These are phyloP conservation scores for Rickenella mellea DNA, from an alignment of 768 basidiomycete genomes.

Conservation along the genomic window DNA sequence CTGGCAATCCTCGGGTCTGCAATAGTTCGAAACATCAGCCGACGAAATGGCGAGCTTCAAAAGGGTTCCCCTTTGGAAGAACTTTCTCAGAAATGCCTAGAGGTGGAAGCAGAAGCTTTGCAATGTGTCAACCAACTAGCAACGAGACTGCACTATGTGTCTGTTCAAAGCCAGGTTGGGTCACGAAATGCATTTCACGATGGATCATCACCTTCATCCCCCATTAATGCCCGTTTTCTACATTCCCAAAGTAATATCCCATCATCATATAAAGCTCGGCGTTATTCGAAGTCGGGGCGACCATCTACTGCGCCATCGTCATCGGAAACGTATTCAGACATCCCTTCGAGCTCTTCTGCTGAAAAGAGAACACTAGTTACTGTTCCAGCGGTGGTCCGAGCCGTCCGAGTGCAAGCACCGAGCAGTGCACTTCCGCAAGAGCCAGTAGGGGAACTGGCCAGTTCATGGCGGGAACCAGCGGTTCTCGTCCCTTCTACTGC, in stretches of 20 bases:
- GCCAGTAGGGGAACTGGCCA: too few species aligned
- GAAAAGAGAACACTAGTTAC: too few species aligned
- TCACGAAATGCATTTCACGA: too few species aligned
- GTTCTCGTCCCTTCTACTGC: too few species aligned
- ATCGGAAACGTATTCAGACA: slow-evolving; percentile 10
- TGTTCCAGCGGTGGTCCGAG: too few species aligned
- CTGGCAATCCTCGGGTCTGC: slow-evolving; percentile 69
- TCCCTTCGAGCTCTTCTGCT: slow-evolving; percentile 3
- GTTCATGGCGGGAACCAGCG: too few species aligned
- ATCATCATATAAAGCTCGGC: too few species aligned
- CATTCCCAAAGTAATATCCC: too few species aligned
- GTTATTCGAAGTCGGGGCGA: slow-evolving; percentile 21
- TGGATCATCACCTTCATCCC: slow-evolving; percentile 7
- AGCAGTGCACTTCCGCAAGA: too few species aligned
- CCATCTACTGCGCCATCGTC: slow-evolving; percentile 43
- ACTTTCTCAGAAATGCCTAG: slow-evolving; percentile 51
- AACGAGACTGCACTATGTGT: slow-evolving; percentile 2
- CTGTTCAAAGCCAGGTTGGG: too few species aligned
- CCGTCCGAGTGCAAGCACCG: too few species aligned
- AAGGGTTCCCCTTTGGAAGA: slow-evolving; percentile 37
- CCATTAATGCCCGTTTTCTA: too few species aligned
- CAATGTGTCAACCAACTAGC: slow-evolving; percentile 57
- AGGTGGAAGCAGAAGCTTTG: slow-evolving; percentile 64
- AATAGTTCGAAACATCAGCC: slow-evolving; percentile 54
- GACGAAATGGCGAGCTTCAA: slow-evolving; percentile 21